A percentile compares a stretch with the other conserved stretches of the same genome.
These are phyloP conservation scores for Sarocladium kiliense DNA, from an alignment of 2,329 filamentous ascomycete genomes.

Conservation along the genomic window DNA sequence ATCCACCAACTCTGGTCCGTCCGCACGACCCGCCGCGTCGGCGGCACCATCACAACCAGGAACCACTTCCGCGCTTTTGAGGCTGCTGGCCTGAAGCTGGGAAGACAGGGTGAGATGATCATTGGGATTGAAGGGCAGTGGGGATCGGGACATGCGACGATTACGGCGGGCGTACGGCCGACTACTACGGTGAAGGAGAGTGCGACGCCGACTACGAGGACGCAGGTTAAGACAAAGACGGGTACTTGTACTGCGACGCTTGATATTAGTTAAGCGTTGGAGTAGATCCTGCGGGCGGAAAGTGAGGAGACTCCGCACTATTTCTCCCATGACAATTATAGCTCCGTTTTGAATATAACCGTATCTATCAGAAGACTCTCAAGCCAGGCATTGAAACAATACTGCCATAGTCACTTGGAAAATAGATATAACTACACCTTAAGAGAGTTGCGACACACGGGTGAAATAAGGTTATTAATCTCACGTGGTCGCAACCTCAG, in stretches of 20 bases:
- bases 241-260: constrained; percentile 10
- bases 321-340: no score
- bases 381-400: no score
- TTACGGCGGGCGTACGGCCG: constrained; percentile 9
- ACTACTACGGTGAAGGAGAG: constrained; percentile 10
- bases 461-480: no score
- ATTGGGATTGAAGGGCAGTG: constrained; percentile 45
- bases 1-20: constrained; percentile 51
- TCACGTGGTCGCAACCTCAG: no score
- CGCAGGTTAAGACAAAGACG: constrained; percentile 7
- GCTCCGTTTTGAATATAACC: no score
- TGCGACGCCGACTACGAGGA: constrained; percentile 11
- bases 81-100: constrained; percentile 41
- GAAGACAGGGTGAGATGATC: constrained; percentile 48
- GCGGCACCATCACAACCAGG: constrained; percentile 45
- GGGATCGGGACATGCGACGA: constrained; percentile 19
- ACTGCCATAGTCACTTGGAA: no score
- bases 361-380: no score
- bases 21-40: constrained; percentile 41
- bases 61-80: constrained; percentile 52
- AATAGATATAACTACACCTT: no score
- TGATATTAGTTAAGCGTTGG: constrained; percentile 2
- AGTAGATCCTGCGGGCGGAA: no score
- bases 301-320: no score
- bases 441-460: no score